Percentiles rank a stretch among this genome's conserved stretches.
phyloP scores from a whole-genome alignment of 1,139 yeast species.

The Debaryomycetaceae sp. region DNA sequence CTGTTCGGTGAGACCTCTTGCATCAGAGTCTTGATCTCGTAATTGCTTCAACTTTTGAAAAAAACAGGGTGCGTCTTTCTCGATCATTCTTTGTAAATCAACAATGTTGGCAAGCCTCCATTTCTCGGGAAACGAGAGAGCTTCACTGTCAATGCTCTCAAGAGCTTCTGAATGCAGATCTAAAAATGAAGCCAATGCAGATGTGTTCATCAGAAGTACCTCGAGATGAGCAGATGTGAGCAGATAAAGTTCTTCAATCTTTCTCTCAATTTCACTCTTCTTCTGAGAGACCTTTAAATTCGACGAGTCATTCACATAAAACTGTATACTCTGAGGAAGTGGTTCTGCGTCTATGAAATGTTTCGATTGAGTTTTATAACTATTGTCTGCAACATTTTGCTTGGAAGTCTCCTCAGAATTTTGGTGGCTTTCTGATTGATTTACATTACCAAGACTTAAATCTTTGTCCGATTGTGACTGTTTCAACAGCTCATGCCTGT shows the following conservation, averaged over 20 bases:
- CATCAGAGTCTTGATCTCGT: conserved; percentile 2
- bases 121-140: conserved; percentile 6
- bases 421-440: neutral
- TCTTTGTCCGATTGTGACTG: neutral
- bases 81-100: neutral
- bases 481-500: neutral
- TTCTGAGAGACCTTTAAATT: neutral
- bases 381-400: neutral
- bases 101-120: conserved; percentile 5
- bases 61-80: neutral
- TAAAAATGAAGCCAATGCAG: neutral
- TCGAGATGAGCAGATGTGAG: conserved; percentile 17
- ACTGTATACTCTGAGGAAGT: neutral
- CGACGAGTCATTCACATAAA: neutral
- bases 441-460: neutral
- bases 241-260: conserved; percentile 11
- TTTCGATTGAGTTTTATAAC: neutral
- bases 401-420: neutral
- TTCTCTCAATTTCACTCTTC: conserved; percentile 4
- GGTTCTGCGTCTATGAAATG: neutral
- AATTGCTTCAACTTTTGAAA: neutral
- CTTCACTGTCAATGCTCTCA: conserved; percentile 1
- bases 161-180: neutral
- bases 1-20: conserved; percentile 4
- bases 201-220: conserved; percentile 6